Percentiles rank a stretch among this genome's conserved stretches.
phyloP scores from a whole-genome alignment of 2,329 filamentous ascomycete genomes.

The Alternaria triticina region DNA sequence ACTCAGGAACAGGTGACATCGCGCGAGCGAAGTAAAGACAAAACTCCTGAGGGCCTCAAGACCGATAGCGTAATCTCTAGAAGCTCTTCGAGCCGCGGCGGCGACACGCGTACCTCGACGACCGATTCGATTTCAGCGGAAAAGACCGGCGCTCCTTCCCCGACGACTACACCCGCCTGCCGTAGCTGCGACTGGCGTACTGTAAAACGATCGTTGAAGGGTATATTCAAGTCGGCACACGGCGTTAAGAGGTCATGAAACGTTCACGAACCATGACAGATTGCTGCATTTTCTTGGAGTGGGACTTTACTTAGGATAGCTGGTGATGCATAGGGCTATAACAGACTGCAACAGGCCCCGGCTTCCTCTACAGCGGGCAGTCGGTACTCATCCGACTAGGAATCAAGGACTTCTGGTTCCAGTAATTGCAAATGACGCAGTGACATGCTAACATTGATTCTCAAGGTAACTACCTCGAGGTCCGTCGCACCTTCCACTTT shows the following conservation, averaged over 20 bases:
- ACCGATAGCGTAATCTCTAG: constrained; percentile 36
- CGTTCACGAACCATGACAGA: constrained; percentile 27
- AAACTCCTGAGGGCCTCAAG: constrained; percentile 47
- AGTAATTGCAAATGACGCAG: neutral
- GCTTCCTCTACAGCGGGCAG: constrained; percentile 18
- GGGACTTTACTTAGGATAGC: constrained; percentile 13
- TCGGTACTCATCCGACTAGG: constrained; percentile 16
- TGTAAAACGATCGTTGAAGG: constrained; percentile 39
- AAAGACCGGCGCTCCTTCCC: constrained; percentile 25
- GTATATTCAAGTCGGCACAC: constrained; percentile 42
- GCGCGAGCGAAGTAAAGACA: constrained; percentile 38
- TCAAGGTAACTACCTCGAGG: neutral
- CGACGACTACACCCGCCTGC: constrained; percentile 24
- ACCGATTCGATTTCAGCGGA: constrained; percentile 33
- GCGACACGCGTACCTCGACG: constrained; percentile 29
- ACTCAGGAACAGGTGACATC: constrained; percentile 55
- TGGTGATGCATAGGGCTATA: constrained; percentile 11
- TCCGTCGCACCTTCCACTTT: neutral
- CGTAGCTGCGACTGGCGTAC: constrained; percentile 42
- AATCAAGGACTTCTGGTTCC: constrained; percentile 15
- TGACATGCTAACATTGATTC: neutral
- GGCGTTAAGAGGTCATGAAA: constrained; percentile 38
- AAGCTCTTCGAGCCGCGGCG: constrained; percentile 32
- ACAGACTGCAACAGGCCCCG: constrained; percentile 16
- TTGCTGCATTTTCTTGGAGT: constrained; percentile 23